These are phyloP conservation scores for Pyrus bretschneideri DNA, from an alignment of 306 rosid genomes.

Conservation along the genomic window DNA sequence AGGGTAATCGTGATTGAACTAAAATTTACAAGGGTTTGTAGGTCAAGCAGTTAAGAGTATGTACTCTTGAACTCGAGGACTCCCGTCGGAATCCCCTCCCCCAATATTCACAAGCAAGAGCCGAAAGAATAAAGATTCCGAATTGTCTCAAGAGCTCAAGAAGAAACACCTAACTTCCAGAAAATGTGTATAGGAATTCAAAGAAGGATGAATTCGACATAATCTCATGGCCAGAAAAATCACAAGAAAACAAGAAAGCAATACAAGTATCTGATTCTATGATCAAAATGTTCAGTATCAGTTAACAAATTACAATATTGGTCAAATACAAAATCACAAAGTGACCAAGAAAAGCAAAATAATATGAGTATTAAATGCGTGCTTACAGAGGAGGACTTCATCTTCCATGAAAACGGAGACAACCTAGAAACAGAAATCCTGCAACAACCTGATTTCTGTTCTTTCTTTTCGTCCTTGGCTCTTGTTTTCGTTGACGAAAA, in stretches of 20 bases:
- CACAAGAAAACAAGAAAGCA: background rate
- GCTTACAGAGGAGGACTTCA: slow-evolving; percentile 23
- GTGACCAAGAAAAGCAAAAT: no score
- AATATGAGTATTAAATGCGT: no score
- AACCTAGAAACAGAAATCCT: background rate
- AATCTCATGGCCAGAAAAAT: background rate
- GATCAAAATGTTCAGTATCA: background rate
- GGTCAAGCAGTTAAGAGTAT: no score
- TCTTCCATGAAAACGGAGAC: slow-evolving; percentile 11
- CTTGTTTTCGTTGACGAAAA: background rate
- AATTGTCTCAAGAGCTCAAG: background rate
- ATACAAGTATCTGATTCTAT: background rate
- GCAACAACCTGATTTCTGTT: background rate
- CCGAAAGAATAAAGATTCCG: no score
- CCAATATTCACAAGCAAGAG: no score
- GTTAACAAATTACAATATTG: background rate
- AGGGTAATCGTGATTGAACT: no score
- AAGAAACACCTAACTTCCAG: no score
- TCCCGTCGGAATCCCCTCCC: no score
- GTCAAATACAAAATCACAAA: no score
- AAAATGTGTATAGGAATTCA: background rate
- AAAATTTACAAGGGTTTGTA: no score
- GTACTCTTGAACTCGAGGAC: no score
- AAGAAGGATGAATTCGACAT: background rate
- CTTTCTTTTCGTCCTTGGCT: background rate